These are phyloP conservation scores for Amaranthus cruentus DNA, from an alignment of 148 eudicot species.

Conservation along the genomic window DNA sequence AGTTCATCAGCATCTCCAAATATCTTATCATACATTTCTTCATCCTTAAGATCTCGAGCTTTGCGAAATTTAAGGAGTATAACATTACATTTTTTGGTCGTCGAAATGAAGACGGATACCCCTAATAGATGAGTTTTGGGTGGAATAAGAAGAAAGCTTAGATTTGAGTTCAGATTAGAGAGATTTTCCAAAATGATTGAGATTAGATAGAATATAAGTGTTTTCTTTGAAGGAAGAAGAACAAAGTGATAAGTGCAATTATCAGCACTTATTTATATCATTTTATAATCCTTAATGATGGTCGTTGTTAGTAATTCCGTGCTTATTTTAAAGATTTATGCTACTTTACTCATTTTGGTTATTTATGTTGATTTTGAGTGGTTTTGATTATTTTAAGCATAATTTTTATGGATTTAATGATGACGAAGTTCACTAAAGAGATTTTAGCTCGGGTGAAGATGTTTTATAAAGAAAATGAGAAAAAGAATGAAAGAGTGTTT, in stretches of 20 bases:
- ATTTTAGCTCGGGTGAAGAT: no score
- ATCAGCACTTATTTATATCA: no score
- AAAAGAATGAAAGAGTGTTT: no score
- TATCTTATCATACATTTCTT: conserved; percentile 61
- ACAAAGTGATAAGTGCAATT: conserved; percentile 17
- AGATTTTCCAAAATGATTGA: conserved; percentile 52
- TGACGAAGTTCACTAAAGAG: no score
- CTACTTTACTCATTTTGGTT: no score
- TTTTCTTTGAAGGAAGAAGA: conserved; percentile 75
- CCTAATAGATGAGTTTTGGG: conserved; percentile 55
- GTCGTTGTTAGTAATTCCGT: no score
- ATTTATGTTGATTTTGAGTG: no score
- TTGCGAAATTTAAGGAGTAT: conserved; percentile 73
- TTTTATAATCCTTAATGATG: no score
- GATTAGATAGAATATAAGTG: conserved; percentile 57
- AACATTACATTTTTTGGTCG: conserved; percentile 50
- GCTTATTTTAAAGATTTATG: no score
- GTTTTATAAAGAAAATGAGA: no score
- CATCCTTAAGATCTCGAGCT: conserved; percentile 83
- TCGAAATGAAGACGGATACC: conserved; percentile 38
- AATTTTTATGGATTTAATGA: no score
- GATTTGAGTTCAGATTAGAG: conserved; percentile 50
- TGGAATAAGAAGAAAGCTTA: conserved; percentile 30
- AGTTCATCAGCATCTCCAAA: conserved; percentile 83
- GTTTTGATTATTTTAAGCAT: no score